These are phyloP conservation scores for Pyrus hybrid DNA, from an alignment of 331 rosid genomes.

Conservation along the genomic window DNA sequence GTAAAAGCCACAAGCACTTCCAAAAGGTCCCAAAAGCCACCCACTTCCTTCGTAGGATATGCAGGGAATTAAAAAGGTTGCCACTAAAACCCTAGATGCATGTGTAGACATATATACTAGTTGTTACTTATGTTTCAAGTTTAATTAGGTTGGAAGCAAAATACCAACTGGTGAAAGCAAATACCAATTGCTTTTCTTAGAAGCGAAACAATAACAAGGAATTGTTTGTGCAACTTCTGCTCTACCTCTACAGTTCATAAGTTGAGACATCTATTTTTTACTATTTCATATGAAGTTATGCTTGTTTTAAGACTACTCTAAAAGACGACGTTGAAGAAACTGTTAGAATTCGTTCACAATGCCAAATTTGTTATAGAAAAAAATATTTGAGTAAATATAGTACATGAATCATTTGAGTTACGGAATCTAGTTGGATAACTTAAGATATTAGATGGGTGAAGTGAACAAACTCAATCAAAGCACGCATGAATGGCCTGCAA, in stretches of 20 bases:
- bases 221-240: neutral
- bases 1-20: neutral
- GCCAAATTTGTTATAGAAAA: neutral
- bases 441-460: neutral
- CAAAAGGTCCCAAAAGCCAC: neutral
- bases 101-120: neutral
- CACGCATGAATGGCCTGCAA: neutral
- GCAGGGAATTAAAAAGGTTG: neutral
- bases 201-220: constrained; percentile 35
- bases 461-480: neutral
- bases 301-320: neutral
- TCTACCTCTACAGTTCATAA: neutral
- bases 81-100: neutral
- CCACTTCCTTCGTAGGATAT: neutral
- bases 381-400: no score
- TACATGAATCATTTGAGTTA: neutral
- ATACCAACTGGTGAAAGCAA: constrained; percentile 8
- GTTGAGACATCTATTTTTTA: neutral
- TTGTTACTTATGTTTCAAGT: constrained; percentile 20
- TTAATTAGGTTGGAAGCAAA: constrained; percentile 22
- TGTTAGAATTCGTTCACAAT: neutral
- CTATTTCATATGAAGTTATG: neutral
- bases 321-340: no score
- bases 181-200: constrained; percentile 55
- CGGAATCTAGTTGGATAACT: neutral